A percentile compares a stretch with the other conserved stretches of the same genome.
Evolutionary conservation across 306 rosid genomes (phyloP).

Genomic region (Prosopis cineraria): DNA sequence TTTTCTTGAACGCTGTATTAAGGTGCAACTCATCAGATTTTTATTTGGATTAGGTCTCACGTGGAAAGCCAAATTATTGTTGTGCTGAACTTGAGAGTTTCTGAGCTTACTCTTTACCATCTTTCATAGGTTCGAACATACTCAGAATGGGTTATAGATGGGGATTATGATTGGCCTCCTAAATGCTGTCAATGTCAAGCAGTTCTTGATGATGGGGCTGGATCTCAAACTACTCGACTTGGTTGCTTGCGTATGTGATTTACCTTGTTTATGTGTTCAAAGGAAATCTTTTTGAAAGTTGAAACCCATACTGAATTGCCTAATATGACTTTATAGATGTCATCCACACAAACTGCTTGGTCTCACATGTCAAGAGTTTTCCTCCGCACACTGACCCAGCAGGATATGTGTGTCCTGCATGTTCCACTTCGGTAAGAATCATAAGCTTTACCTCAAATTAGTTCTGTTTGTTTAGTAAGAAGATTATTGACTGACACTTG

Average conservation of each 20-base stretch:
- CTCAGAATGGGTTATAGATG: slow-evolving; percentile 99
- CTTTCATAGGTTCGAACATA: slow-evolving; percentile 76
- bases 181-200: slow-evolving; percentile 85
- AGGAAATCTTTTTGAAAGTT: slow-evolving; percentile 25
- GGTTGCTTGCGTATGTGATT: slow-evolving; percentile 96
- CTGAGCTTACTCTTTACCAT: slow-evolving; percentile 35
- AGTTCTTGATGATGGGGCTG: slow-evolving; percentile 66
- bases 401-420: slow-evolving; percentile 92
- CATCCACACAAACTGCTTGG: slow-evolving; percentile 90
- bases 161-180: slow-evolving; percentile 97
- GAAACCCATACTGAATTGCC: slow-evolving; percentile 25
- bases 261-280: slow-evolving; percentile 30
- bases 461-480: slow-evolving; percentile 25
- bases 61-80: neutral
- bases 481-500: neutral
- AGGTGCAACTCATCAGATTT: neutral
- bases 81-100: slow-evolving; percentile 31
- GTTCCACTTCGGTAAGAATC: slow-evolving; percentile 81
- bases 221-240: slow-evolving; percentile 78
- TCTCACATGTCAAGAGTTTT: slow-evolving; percentile 88
- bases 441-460: slow-evolving; percentile 45
- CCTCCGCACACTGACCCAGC: slow-evolving; percentile 97
- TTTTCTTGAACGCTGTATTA: slow-evolving; percentile 25
- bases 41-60: neutral
- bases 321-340: slow-evolving; percentile 57